Evolutionary conservation across 2,329 filamentous ascomycete genomes (phyloP).

Genomic region (Thyridium curvatum): DNA sequence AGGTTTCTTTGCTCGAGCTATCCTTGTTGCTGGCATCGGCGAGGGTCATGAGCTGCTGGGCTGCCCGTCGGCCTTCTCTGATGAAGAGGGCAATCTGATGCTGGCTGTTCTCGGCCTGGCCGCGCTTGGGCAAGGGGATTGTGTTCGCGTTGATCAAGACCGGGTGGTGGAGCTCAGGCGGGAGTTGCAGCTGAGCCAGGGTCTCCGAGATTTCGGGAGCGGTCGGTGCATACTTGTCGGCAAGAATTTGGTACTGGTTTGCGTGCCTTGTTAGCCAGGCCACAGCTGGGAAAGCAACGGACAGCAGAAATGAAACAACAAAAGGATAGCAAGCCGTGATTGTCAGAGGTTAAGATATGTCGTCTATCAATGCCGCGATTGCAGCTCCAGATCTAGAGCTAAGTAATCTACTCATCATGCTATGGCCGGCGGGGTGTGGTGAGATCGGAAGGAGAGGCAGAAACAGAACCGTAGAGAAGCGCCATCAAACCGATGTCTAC

Average conservation of each 20-base stretch:
- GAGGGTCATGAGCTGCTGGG: conserved; percentile 43
- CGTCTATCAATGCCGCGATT: conserved; percentile 57
- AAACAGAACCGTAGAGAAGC: conserved; percentile 4
- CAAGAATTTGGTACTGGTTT: conserved; percentile 54
- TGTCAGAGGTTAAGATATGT: conserved; percentile 35
- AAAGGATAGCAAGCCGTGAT: conserved; percentile 12
- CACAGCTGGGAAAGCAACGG: conserved; percentile 3
- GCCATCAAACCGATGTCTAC: conserved; percentile 17
- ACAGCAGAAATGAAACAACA: conserved; percentile 10
- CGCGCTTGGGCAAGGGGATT: conserved; percentile 49
- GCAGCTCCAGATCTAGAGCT: conserved; percentile 83
- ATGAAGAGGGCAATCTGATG: conserved; percentile 59
- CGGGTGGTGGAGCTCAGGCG: conserved; percentile 41
- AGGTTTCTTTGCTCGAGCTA: conserved; percentile 41
- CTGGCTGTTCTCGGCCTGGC: conserved; percentile 34
- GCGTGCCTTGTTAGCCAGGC: conserved; percentile 10
- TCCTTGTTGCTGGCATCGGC: conserved; percentile 47
- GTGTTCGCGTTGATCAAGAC: conserved; percentile 40
- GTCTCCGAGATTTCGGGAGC: conserved; percentile 61
- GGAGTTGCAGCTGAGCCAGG: conserved; percentile 60
- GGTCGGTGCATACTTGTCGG: conserved; percentile 62
- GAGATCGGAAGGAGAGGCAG: neutral
- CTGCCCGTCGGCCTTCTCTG: conserved; percentile 55
- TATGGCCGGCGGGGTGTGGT: conserved; percentile 1
- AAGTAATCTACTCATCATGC: conserved; percentile 40